Base-by-base conservation (phyloP, 306 rosid species). In the Vachellia pachyceras region DNA sequence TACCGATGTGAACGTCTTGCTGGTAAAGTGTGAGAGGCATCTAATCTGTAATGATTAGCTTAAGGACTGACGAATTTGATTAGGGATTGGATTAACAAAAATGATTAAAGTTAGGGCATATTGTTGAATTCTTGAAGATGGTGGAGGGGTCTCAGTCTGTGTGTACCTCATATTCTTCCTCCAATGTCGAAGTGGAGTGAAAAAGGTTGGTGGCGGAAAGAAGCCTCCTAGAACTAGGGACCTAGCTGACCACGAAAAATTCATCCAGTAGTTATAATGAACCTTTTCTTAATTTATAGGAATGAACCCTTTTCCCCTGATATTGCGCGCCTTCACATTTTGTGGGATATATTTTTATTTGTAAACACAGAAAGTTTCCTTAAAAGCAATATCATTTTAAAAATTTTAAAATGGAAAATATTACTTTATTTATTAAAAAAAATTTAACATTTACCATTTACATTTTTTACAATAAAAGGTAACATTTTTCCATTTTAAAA, bases 31-130 rank as follows among this genome's bases (percentile, higher is more conserved):
- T 74, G 85, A 72, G 72, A 80, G 60, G 84, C 75, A 66, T 83
- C 64, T 29, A 72, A 14, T 39, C 18, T 36, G 63, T 63, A 84
- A 87, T 90, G 78, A 84, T 83, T 41, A 47, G 54, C 50, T 41
- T 55, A 73, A 76, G 79, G 81, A 80, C 54, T 67, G 25, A 68
- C 52, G 58, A 69, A 73, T 66, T 67, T 71, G 25, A 80, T 85
- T 47, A 7, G 17, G 60, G 67, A 70, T 20, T 85, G 60, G 25
- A 20, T 55, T 55, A 55, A n/a, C 7, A 54, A n/a, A 18, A 79
- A 90, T 84, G 84, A 90, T 88, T 86, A 87, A 84, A 86, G 88
- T 47, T 36, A 44, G 20, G 84, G 73, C 81, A 57, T 8, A 77
- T 49, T 29, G 72, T 72, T 77, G 64, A 18, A n/a, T n/a, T 78